phyloP scores from a whole-genome alignment of 2,329 filamentous ascomycete genomes.

The Monosporascus cannonballus region DNA sequence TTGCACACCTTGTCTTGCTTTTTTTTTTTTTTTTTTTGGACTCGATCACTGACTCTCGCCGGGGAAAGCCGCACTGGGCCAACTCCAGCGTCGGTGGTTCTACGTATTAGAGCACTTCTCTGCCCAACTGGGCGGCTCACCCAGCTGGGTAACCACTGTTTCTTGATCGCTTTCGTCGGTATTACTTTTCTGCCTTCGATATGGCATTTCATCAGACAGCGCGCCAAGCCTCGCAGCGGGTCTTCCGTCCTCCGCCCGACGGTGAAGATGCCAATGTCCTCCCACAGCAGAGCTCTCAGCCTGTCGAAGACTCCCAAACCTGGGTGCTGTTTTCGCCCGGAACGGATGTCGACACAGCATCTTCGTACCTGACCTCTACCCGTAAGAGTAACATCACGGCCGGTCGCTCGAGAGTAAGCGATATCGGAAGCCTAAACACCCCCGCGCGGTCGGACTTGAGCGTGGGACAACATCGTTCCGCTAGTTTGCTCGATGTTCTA shows the following conservation, averaged over 20 bases:
- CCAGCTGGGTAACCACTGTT: constrained; percentile 19
- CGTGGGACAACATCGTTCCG: constrained; percentile 35
- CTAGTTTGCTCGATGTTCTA: constrained; percentile 29
- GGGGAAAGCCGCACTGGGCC: background rate
- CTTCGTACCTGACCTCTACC: constrained; percentile 63
- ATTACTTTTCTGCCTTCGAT: constrained; percentile 6
- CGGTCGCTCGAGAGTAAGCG: constrained; percentile 69
- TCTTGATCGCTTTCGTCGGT: constrained; percentile 18
- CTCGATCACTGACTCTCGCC: background rate
- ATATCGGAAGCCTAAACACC: constrained; percentile 73
- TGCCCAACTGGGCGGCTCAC: background rate
- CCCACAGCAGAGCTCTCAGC: constrained; percentile 26
- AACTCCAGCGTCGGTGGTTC: too few species aligned
- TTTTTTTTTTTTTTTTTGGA: background rate
- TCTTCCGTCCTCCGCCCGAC: constrained; percentile 32
- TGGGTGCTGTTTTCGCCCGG: constrained; percentile 92
- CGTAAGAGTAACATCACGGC: constrained; percentile 57
- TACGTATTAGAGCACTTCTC: background rate
- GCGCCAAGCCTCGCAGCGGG: constrained; percentile 44
- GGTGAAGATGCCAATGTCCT: constrained; percentile 32
- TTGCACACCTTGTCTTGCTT: background rate
- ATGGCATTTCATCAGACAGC: constrained; percentile 59
- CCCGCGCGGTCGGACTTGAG: constrained; percentile 54
- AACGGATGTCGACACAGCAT: constrained; percentile 53
- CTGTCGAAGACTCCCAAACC: constrained; percentile 72